These are phyloP conservation scores for Lodderomyces margitis DNA, from an alignment of 1,139 yeast species.

Conservation along the genomic window DNA sequence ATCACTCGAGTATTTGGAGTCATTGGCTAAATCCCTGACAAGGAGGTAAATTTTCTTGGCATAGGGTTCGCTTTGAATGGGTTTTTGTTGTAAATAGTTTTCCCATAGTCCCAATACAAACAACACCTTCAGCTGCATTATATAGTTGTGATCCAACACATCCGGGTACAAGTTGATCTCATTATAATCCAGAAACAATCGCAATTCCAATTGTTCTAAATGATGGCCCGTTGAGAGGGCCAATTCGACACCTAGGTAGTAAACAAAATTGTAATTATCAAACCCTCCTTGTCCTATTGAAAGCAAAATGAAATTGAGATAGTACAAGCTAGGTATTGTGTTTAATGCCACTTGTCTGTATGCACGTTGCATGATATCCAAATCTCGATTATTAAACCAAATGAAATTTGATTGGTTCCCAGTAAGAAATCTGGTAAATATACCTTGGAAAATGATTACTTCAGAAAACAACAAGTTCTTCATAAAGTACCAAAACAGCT, in stretches of 20 bases:
- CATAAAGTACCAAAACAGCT: conserved; percentile 36
- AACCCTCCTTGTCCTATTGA: conserved; percentile 71
- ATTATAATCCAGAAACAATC: conserved; percentile 39
- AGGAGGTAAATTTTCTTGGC: conserved; percentile 41
- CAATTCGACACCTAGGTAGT: conserved; percentile 49
- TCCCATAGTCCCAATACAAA: conserved; percentile 63
- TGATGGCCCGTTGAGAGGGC: conserved; percentile 22
- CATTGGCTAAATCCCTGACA: conserved; percentile 40
- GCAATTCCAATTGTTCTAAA: conserved; percentile 39
- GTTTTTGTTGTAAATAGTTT: conserved; percentile 42
- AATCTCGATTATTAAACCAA: conserved; percentile 9
- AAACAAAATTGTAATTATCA: conserved; percentile 66
- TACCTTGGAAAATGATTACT: conserved; percentile 56
- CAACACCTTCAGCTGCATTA: conserved; percentile 49
- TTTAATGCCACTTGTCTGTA: conserved; percentile 33
- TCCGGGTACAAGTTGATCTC: conserved; percentile 39
- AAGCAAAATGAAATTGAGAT: conserved; percentile 53
- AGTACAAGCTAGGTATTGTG: conserved; percentile 47
- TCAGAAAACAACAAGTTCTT: conserved; percentile 51
- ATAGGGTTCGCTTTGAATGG: conserved; percentile 21
- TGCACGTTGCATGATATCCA: conserved; percentile 18
- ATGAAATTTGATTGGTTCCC: conserved; percentile 8
- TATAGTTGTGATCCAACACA: conserved; percentile 29
- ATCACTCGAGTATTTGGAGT: conserved; percentile 25
- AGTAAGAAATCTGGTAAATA: conserved; percentile 38